Percentiles rank a stretch among this genome's conserved stretches.
Evolutionary conservation across 2,329 filamentous ascomycete genomes (phyloP).

Genomic region (Thelonectria discophora): DNA sequence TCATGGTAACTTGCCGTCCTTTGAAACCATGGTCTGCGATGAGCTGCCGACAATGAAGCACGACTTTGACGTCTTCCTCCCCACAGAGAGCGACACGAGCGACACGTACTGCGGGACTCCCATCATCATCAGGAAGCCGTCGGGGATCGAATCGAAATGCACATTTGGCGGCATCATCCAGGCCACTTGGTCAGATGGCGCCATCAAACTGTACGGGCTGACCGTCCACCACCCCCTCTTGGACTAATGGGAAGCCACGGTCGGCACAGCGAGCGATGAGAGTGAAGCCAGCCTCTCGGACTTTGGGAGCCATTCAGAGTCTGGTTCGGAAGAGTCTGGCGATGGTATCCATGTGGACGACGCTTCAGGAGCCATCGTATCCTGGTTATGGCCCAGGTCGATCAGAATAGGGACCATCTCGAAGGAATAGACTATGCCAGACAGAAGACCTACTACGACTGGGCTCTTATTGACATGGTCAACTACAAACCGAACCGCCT

Average conservation of each 20-base stretch:
- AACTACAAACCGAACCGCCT: conserved; percentile 8
- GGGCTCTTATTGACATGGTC: conserved; percentile 4
- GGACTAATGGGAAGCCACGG: not conserved
- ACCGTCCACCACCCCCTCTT: not conserved
- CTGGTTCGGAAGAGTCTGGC: too few species aligned
- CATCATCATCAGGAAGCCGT: not conserved
- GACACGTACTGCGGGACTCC: not conserved
- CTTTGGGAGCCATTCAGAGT: not conserved
- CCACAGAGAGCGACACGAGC: not conserved
- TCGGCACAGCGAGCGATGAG: not conserved
- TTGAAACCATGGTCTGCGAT: not conserved
- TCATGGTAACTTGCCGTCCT: not conserved
- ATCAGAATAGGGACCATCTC: not conserved
- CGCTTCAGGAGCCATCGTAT: not conserved
- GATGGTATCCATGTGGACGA: not conserved
- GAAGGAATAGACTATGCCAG: not conserved
- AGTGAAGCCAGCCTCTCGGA: not conserved
- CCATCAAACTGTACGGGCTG: not conserved
- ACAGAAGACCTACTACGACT: not conserved
- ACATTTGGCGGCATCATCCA: not conserved
- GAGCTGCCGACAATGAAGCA: not conserved
- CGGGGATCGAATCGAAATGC: not conserved
- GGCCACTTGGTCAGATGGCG: not conserved
- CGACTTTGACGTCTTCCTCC: not conserved
- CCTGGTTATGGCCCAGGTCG: not conserved